Percentiles rank a stretch among this genome's conserved stretches.
Evolutionary conservation across 257 asterid genomes (phyloP).

Genomic region (Penstemon davidsonii): DNA sequence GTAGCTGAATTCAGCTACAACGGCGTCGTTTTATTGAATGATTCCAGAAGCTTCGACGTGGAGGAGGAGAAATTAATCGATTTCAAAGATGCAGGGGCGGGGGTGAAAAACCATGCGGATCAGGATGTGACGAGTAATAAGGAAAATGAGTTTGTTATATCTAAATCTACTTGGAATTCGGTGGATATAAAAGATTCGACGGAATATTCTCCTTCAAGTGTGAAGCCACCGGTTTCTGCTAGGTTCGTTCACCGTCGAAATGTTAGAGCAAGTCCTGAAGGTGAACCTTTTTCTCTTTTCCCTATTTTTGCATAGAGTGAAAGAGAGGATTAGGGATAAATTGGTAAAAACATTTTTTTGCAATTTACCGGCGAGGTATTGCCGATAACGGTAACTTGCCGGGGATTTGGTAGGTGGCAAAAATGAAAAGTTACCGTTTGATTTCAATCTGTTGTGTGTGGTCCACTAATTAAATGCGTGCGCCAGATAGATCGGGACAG

Average conservation of each 20-base stretch:
- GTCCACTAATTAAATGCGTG: slow-evolving; percentile 31
- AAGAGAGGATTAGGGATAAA: background rate
- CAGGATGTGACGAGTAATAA: slow-evolving; percentile 35
- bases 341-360: background rate
- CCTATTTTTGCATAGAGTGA: background rate
- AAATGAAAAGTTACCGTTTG: slow-evolving; percentile 47
- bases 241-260: slow-evolving; percentile 74
- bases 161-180: slow-evolving; percentile 36
- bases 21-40: slow-evolving; percentile 31
- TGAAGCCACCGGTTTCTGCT: slow-evolving; percentile 60
- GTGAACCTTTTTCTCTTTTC: slow-evolving; percentile 33
- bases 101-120: background rate
- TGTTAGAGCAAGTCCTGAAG: slow-evolving; percentile 68
- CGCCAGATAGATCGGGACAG: background rate
- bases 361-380: background rate
- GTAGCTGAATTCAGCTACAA: slow-evolving; percentile 24
- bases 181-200: slow-evolving; percentile 17
- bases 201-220: slow-evolving; percentile 5
- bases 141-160: slow-evolving; percentile 37
- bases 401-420: slow-evolving; percentile 24
- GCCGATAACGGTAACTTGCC: slow-evolving; percentile 31
- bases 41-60: slow-evolving; percentile 9
- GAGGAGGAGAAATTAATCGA: slow-evolving; percentile 29
- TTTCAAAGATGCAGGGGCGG: slow-evolving; percentile 7
- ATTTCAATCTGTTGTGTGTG: slow-evolving; percentile 26